Base-by-base conservation (phyloP, 164 flowering plant genomes). In the Cinnamomum chago region DNA sequence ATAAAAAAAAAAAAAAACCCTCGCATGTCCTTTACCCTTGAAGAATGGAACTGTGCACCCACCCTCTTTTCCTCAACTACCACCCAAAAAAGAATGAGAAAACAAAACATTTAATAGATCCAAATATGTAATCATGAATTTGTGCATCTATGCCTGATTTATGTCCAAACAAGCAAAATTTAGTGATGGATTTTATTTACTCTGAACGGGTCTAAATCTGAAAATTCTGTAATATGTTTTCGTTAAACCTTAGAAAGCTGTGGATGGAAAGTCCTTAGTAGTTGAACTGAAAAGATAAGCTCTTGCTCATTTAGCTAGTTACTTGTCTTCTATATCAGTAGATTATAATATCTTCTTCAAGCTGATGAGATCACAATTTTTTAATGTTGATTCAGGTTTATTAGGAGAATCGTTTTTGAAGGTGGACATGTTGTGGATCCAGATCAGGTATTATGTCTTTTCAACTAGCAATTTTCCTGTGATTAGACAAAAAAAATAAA, bases 341-440 rank as follows among this genome's bases (percentile, higher is more conserved):
- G 47, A 22, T 35, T 24, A 2, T 22, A 74, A 30, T 55, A 12
- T 67, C n/a, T 20, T 30, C n/a, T 35, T 14, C 7, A 33, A 27
- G 18, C 18, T 33, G 67, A 28, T 18, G 13, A 20, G 33, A 15
- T 67, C 69, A 33, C 28, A 17, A 67, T 28, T 3, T 67, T 18
- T 6, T 28, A 14, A 13, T n/a, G 10, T 72, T 50, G 25, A n/a
- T 13, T 50, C 88, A 95, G 97, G 76, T 81, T 77, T 79, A 71
- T 51, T 67, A 83, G 99, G 83, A 88, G 98, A 85, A 85, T 85
- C 76, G 82, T 81, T 55, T 93, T 89, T 73, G 98, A 93, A 91
- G 97, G 97, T 70, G 92, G 90, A 28, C 90, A 90, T 79, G 87
- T 90, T 75, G 97, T 89, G 71, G 93, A 95, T 80, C 97, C 92